These are phyloP conservation scores for Bipolaris bicolor DNA, from an alignment of 2,329 filamentous ascomycete species.

Conservation along the genomic window DNA sequence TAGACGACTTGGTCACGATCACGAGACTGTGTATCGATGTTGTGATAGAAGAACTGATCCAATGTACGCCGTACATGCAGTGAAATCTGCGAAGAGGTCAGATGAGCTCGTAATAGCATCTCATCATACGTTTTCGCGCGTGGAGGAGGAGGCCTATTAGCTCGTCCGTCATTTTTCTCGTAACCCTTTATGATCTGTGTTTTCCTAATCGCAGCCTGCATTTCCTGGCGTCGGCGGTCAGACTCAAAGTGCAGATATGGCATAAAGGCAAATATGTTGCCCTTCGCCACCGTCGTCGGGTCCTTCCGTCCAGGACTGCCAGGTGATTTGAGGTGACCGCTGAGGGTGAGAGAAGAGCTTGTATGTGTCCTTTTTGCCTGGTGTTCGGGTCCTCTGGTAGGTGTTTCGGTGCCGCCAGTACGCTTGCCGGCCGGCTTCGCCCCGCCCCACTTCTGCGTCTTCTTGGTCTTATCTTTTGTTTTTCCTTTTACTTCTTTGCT, in stretches of 20 bases:
- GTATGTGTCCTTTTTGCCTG: constrained; percentile 28
- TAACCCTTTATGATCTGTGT: constrained; percentile 36
- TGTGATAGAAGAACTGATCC: constrained; percentile 71
- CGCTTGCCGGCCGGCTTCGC: constrained; percentile 31
- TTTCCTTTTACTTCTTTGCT: constrained; percentile 36
- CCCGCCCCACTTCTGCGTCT: constrained; percentile 38
- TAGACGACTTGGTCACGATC: constrained; percentile 70
- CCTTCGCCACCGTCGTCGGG: constrained; percentile 38
- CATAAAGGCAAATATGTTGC: constrained; percentile 60
- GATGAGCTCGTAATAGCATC: constrained; percentile 57
- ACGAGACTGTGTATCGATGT: constrained; percentile 64
- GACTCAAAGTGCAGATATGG: constrained; percentile 71
- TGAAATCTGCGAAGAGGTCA: constrained; percentile 53
- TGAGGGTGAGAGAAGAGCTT: constrained; percentile 34
- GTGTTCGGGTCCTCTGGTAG: constrained; percentile 31
- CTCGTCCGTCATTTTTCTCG: constrained; percentile 23
- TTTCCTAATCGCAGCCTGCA: constrained; percentile 61
- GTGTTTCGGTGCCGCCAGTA: constrained; percentile 39
- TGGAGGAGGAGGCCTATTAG: constrained; percentile 26
- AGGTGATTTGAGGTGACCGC: constrained; percentile 39
- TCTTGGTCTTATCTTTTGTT: constrained; percentile 42
- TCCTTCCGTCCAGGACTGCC: constrained; percentile 47
- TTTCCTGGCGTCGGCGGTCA: constrained; percentile 59
- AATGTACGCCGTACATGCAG: constrained; percentile 67
- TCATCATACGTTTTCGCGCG: constrained; percentile 50